phyloP scores from a whole-genome alignment of 208 protist species.

The Leishmania martiniquensis region DNA sequence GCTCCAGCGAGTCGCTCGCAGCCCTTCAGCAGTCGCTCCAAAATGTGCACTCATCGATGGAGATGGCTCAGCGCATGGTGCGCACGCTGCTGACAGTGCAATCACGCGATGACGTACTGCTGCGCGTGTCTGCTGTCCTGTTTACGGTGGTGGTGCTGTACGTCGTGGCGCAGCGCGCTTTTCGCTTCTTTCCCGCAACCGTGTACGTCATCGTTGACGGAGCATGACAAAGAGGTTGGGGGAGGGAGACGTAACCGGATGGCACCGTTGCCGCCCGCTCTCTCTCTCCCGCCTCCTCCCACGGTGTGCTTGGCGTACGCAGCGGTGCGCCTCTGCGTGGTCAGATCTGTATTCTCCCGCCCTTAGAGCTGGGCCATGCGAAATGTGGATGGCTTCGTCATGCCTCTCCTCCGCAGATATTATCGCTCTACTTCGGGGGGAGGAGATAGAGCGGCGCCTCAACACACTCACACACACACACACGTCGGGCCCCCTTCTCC shows the following conservation, averaged over 20 bases:
- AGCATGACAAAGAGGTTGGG: background rate
- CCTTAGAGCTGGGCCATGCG: no score
- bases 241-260: background rate
- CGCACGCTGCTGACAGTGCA: conserved; percentile 60
- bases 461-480: no score
- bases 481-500: no score
- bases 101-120: conserved; percentile 61
- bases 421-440: no score
- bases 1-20: conserved; percentile 49
- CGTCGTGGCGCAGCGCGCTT: conserved; percentile 65
- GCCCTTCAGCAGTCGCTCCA: conserved; percentile 55
- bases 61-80: conserved; percentile 60
- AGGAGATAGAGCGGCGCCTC: no score
- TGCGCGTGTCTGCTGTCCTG: conserved; percentile 54
- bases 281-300: background rate
- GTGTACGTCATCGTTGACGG: conserved; percentile 41
- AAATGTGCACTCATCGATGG: conserved; percentile 72
- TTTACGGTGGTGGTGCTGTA: conserved; percentile 73
- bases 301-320: no score
- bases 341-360: no score
- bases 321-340: no score
- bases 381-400: no score
- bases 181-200: conserved; percentile 70
- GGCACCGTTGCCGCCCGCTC: background rate
- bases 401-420: no score